Conservation (phyloP, 352 stramenopile genomes). For the Peronospora farinosa region DNA sequence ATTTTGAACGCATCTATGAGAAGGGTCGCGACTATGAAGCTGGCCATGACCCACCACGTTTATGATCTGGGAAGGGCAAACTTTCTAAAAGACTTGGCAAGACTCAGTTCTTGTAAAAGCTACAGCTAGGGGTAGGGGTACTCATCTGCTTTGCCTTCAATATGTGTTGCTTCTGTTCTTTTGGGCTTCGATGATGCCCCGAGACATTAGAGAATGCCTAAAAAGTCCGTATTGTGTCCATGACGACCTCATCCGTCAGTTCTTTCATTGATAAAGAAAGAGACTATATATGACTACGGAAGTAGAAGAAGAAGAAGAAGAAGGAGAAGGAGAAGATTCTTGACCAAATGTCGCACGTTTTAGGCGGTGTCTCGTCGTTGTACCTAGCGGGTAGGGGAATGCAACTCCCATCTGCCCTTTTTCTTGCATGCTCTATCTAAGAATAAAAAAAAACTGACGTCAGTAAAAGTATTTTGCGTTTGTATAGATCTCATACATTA, state of each 20-base stretch:
- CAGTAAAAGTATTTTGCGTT: constrained; percentile 19
- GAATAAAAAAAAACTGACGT: constrained; percentile 30
- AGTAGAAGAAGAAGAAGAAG: not conserved
- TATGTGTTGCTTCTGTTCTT: too few relatives aligned
- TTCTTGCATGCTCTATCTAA: constrained; percentile 17
- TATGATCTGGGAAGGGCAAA: not conserved
- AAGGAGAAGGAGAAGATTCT: constrained; percentile 5
- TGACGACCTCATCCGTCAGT: too few relatives aligned
- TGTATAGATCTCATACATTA: constrained; percentile 16
- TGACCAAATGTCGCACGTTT: constrained; percentile 21
- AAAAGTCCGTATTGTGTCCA: too few relatives aligned
- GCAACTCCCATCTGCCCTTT: constrained; percentile 18
- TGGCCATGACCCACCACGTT: not conserved
- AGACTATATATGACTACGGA: too few relatives aligned
- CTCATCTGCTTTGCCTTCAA: not conserved
- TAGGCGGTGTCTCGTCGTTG: constrained; percentile 17
- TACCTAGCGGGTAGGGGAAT: constrained; percentile 6
- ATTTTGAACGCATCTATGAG: constrained; percentile 20
- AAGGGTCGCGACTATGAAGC: not conserved
- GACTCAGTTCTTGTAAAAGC: too few relatives aligned
- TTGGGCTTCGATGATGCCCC: not conserved
- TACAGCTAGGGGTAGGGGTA: constrained; percentile 18
- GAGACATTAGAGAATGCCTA: too few relatives aligned
- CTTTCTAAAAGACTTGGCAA: not conserved
- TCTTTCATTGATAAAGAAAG: too few relatives aligned